Evolutionary conservation across 2,329 filamentous ascomycete genomes (phyloP), one percentile per base, ranked within the genome.

Genomic region (Chaetomium strumarium): DNA sequence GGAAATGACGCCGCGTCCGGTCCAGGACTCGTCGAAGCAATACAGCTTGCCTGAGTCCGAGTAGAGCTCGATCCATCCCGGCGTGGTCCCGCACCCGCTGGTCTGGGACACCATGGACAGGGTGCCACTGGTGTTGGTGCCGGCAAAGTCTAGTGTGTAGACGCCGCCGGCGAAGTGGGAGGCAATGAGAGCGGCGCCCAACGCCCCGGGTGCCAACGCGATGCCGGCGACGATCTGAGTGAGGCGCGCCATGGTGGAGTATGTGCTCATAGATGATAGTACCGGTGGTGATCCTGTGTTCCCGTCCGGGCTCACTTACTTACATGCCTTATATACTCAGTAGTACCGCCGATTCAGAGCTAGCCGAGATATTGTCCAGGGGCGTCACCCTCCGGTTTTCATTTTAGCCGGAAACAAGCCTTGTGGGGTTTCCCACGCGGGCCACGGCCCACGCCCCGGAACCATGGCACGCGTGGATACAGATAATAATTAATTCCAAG

Each of bases 1-100:
- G 37, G 60, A 49, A n/a, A 53, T 55, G 29, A 38, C 37, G 33
- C 58, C 60, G 36, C 41, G 37, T 14, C 58, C 57, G n/a, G 13
- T 39, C 60, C 60, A 62, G 6, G 55, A 58, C 55, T 62, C 60
- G 34, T 62, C 57, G 42, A 62, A 60, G 51, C 60, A 62, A 51
- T 62, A 62, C 24, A 60, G 46, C 39, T 51, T 53, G 31, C 52
- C 49, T 1, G 52, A 34, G 43, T 59, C 60, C 3, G 52, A 42
- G 38, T 59, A 58, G 19, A 52, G 34, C 51, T 60, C 44, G 24
- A 62, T 17, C 60, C 60, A 62, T 10, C 38, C 58, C 3, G 60
- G 60, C 8, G 57, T 60, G 12, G 39, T 46, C 17, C 60, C 60
- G 38, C 60, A 62, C 2, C 58, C 60, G 9, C 34, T 51, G n/a